Conservation (phyloP, 192 early-diverging fungal species). For the Mortierella hygrophila region DNA sequence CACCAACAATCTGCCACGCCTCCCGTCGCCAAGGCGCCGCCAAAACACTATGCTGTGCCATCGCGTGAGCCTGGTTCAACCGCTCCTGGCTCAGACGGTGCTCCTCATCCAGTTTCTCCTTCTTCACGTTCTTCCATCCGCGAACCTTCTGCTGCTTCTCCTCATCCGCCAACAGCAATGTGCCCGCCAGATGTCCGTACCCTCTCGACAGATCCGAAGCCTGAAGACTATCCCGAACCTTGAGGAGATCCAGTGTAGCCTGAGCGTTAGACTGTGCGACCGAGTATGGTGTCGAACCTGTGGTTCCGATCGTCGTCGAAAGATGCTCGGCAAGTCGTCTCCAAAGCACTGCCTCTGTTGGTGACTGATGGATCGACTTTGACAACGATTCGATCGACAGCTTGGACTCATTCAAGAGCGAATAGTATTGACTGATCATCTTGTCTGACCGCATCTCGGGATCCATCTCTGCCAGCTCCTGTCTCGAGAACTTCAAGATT, state of each 20-base stretch:
- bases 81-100: conserved; percentile 24
- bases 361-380: conserved; percentile 60
- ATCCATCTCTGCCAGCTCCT: conserved; percentile 56
- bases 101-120: conserved; percentile 46
- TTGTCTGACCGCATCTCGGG: conserved; percentile 33
- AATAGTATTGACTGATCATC: conserved; percentile 47
- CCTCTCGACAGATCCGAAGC: conserved; percentile 49
- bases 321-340: conserved; percentile 55
- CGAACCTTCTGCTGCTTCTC: conserved; percentile 38
- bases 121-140: conserved; percentile 47
- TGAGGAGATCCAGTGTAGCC: conserved; percentile 40
- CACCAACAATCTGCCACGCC: conserved; percentile 59
- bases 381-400: conserved; percentile 53
- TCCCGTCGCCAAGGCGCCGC: conserved; percentile 60
- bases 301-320: conserved; percentile 16
- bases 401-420: conserved; percentile 39
- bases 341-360: conserved; percentile 56
- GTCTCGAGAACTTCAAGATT: conserved; percentile 68
- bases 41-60: conserved; percentile 59
- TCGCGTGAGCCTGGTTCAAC: conserved; percentile 15
- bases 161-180: conserved; percentile 42
- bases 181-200: conserved; percentile 55
- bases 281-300: conserved; percentile 23
- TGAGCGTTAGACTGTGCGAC: conserved; percentile 53
- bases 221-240: conserved; percentile 23